Conservation (phyloP, 352 stramenopile genomes). For the Phytophthora gonapodyides region DNA sequence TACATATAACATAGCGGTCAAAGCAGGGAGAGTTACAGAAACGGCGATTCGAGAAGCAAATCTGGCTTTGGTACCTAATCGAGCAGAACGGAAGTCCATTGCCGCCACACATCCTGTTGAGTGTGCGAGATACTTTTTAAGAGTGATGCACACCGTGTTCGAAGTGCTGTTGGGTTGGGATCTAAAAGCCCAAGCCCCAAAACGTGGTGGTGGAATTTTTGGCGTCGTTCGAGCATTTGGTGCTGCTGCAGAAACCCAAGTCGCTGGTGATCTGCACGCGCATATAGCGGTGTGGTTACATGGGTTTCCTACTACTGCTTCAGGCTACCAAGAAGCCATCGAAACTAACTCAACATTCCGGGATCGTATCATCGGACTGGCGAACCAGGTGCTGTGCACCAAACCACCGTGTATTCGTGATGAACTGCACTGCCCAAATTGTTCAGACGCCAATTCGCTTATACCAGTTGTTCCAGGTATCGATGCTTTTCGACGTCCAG, state of each 20-base stretch:
- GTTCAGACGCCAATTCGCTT: neutral
- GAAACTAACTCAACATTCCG: neutral
- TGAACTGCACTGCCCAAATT: neutral
- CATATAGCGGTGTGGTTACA: no score
- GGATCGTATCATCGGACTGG: neutral
- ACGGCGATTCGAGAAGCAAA: neutral
- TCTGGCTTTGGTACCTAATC: conserved; percentile 4
- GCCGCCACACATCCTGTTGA: conserved; percentile 1
- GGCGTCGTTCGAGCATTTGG: conserved; percentile 26
- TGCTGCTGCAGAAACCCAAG: conserved; percentile 29
- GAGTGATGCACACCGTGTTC: conserved; percentile 5
- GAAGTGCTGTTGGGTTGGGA: conserved; percentile 10
- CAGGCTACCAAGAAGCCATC: neutral
- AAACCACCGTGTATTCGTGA: neutral
- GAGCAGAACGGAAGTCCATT: conserved; percentile 2
- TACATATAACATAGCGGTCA: conserved; percentile 6
- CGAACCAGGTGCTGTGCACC: neutral
- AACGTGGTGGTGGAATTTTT: conserved; percentile 25
- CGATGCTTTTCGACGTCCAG: conserved; percentile 6
- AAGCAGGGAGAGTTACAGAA: neutral
- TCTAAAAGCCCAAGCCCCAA: neutral
- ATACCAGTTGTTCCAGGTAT: conserved; percentile 4
- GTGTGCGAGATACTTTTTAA: conserved; percentile 7
- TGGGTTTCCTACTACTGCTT: conserved; percentile 27
- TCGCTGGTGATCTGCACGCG: conserved; percentile 31